A percentile compares a stretch with the other conserved stretches of the same genome.
Evolutionary conservation across 305 asterid genomes (phyloP).

Genomic region (Nicotiana rustica): DNA sequence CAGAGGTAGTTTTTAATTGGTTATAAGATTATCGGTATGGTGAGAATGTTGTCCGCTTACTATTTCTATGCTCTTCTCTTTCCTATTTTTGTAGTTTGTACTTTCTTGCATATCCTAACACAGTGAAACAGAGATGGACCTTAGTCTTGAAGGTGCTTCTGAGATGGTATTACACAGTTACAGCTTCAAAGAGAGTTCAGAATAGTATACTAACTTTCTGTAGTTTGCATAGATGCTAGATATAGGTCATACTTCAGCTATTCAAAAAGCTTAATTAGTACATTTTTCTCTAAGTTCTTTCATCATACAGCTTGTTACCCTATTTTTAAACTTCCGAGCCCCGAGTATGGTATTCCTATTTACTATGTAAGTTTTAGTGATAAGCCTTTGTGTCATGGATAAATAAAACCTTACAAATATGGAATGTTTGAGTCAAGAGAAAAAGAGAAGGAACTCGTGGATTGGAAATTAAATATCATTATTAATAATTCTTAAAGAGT

Average conservation of each 20-base stretch:
- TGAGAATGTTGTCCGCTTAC: background rate
- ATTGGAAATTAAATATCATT: background rate
- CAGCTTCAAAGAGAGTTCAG: background rate
- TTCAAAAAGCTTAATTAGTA: background rate
- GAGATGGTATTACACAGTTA: background rate
- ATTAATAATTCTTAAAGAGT: background rate
- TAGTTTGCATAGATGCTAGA: background rate
- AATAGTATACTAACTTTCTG: background rate
- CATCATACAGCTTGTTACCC: background rate
- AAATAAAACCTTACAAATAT: background rate
- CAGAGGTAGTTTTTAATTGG: background rate
- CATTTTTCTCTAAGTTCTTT: background rate
- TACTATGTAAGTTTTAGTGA: background rate
- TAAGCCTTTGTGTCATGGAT: background rate
- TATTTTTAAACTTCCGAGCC: background rate
- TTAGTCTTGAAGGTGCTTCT: background rate
- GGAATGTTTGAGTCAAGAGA: background rate
- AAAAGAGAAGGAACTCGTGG: background rate
- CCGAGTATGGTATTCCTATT: background rate
- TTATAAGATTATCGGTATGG: background rate
- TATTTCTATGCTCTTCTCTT: background rate
- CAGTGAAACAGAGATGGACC: background rate
- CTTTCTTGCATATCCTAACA: background rate
- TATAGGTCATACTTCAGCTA: background rate
- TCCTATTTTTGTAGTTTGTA: background rate